Base-by-base conservation (phyloP, 2,329 filamentous ascomycete species). In the Scedosporium boydii region DNA sequence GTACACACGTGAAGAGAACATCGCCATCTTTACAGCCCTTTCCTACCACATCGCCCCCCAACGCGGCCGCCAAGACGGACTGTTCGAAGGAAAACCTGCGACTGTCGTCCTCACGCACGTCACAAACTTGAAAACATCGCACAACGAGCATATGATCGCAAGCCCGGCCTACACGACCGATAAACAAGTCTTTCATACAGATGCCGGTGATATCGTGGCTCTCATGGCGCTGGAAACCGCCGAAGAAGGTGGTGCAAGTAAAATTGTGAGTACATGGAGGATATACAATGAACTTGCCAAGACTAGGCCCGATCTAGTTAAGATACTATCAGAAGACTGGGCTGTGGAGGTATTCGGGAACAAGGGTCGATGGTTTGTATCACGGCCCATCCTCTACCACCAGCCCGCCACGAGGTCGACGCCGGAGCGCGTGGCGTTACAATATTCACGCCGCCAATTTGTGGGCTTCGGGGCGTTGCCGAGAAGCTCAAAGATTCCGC, bases 201-300 rank as follows among this genome's bases (percentile, higher is more conserved):
- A 87, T 67, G 60, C 64, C 2, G 69, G 82, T 6, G 83, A 87
- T 65, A 75, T 86, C 3, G 75, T 87, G 2, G 79, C 79, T 2
- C 71, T 86, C 12, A 78, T 83, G 44, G 78, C 78, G 0, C 75
- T 84, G 14, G 76, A 77, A n/a, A 79, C 83, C 0, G 77, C 76
- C 0, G 70, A 72, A 2, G 64, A 65, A 7, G 84, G 84, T 0
- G 84, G 85, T 1, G 72, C 79, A 55, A 84, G 81, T 63, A 78
- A 80, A 63, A 70, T 87, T 9, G 78, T 82, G 0, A 82, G 81
- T 64, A 79, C 76, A 6, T 82, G 79, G 77, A 72, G 74, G 2
- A 79, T 87, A 1, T 87, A 87, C 69, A 87, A 87, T 65, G 79
- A 85, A 66, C 74, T 87, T 1, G 83, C 83, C 0, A 71, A 70